phyloP scores from a whole-genome alignment of 495 filamentous ascomycete genomes.

The Aspergillus egyptiacus region DNA sequence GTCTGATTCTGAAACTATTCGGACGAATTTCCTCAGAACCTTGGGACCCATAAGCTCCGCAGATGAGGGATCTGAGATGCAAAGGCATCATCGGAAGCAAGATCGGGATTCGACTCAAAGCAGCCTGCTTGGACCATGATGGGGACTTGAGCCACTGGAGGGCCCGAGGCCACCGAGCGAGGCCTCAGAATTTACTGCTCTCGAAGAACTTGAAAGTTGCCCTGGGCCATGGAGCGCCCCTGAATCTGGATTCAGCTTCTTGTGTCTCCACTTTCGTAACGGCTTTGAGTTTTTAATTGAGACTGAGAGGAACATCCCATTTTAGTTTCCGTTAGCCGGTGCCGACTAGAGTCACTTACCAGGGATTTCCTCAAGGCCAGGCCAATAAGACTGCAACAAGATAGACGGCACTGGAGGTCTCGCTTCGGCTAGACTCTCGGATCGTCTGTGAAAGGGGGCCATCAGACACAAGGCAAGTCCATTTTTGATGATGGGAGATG shows the following conservation, averaged over 20 bases:
- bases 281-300: too few relatives aligned
- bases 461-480: not conserved
- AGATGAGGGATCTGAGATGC: not conserved
- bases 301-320: conserved; percentile 2
- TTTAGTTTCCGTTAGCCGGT: conserved; percentile 1
- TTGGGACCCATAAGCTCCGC: not conserved
- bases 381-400: conserved; percentile 4
- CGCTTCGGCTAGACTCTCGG: conserved; percentile 4
- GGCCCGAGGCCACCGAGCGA: not conserved
- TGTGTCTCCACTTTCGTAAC: conserved; percentile 16
- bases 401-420: not conserved
- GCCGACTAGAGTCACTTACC: too few relatives aligned
- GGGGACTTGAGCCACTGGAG: not conserved
- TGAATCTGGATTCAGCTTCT: conserved; percentile 14
- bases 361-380: not conserved
- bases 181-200: too few relatives aligned
- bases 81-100: not conserved
- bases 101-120: not conserved
- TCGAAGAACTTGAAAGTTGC: too few relatives aligned
- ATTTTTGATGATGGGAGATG: not conserved
- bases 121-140: not conserved
- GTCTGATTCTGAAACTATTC: conserved; percentile 8
- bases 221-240: conserved; percentile 5
- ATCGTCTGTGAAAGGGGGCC: conserved; percentile 11
- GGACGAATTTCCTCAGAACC: conserved; percentile 7